A percentile compares a stretch with the other conserved stretches of the same genome.
phyloP scores from a whole-genome alignment of 352 stramenopile genomes.

The Phytophthora capsici region DNA sequence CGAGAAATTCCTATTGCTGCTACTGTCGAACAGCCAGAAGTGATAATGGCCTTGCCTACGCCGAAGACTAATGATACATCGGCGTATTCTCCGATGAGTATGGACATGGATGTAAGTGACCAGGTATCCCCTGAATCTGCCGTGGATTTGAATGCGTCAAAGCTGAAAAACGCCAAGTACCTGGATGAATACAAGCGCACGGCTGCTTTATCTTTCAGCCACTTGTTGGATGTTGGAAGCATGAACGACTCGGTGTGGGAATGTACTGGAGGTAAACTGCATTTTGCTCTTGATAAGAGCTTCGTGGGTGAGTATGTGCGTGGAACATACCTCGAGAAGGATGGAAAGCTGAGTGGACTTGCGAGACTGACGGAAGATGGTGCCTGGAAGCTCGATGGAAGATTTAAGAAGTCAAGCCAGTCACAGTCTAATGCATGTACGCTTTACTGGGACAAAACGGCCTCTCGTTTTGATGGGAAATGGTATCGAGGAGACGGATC shows the following conservation, averaged over 20 bases:
- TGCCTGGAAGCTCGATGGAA: conserved; percentile 70
- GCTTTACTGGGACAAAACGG: conserved; percentile 62
- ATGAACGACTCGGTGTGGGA: conserved; percentile 68
- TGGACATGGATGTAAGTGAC: conserved; percentile 43
- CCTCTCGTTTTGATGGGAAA: conserved; percentile 78
- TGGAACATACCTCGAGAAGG: conserved; percentile 75
- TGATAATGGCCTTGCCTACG: conserved; percentile 41
- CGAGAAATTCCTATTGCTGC: conserved; percentile 50
- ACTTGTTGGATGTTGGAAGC: conserved; percentile 33
- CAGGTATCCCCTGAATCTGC: background rate
- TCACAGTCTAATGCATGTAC: conserved; percentile 77
- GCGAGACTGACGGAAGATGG: conserved; percentile 53
- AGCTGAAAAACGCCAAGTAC: conserved; percentile 51
- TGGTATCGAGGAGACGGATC: conserved; percentile 87
- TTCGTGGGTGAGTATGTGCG: conserved; percentile 74
- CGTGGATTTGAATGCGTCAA: conserved; percentile 20
- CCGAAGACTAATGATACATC: conserved; percentile 30
- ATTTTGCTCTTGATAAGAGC: conserved; percentile 43
- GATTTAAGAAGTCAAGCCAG: conserved; percentile 72
- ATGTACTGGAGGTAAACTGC: conserved; percentile 69
- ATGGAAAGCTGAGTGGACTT: conserved; percentile 72
- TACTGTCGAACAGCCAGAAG: conserved; percentile 39
- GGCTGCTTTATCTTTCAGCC: conserved; percentile 40
- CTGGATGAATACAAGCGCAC: conserved; percentile 63
- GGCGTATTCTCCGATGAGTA: conserved; percentile 42